Conservation (phyloP, 345 rosid species). For the Citrus trifoliata region DNA sequence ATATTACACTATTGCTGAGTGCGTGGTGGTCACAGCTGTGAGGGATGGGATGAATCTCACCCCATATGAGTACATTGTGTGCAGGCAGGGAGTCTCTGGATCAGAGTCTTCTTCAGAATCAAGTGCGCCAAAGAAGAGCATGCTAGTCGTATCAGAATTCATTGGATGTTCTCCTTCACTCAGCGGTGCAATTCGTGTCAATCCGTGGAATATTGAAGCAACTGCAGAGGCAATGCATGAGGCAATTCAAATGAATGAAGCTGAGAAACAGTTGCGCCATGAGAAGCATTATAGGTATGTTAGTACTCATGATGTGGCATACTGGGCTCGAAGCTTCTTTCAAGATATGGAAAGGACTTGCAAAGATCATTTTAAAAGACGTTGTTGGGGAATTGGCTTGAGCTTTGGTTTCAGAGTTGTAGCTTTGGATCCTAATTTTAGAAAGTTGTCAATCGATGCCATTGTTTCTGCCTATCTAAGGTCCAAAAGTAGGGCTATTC, state of each 20-base stretch:
- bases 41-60: slow-evolving; percentile 86
- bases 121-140: slow-evolving; percentile 55
- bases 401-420: slow-evolving; percentile 78
- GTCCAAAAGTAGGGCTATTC: slow-evolving; percentile 60
- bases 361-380: slow-evolving; percentile 66
- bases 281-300: slow-evolving; percentile 92
- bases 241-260: slow-evolving; percentile 56
- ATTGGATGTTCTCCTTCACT: slow-evolving; percentile 88
- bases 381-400: slow-evolving; percentile 75
- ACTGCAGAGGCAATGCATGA: slow-evolving; percentile 78
- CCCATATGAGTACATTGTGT: slow-evolving; percentile 69
- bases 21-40: slow-evolving; percentile 74
- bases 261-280: slow-evolving; percentile 78
- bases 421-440: slow-evolving; percentile 69
- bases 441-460: slow-evolving; percentile 50
- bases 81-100: slow-evolving; percentile 57
- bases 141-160: slow-evolving; percentile 75
- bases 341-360: slow-evolving; percentile 75
- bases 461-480: slow-evolving; percentile 51
- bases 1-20: slow-evolving; percentile 66
- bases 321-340: slow-evolving; percentile 73
- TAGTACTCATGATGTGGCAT: slow-evolving; percentile 70
- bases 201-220: slow-evolving; percentile 72
- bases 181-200: slow-evolving; percentile 72
- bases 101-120: slow-evolving; percentile 33